These are phyloP conservation scores for Venturia aucupariae DNA, from an alignment of 2,329 filamentous ascomycete genomes.

Conservation along the genomic window DNA sequence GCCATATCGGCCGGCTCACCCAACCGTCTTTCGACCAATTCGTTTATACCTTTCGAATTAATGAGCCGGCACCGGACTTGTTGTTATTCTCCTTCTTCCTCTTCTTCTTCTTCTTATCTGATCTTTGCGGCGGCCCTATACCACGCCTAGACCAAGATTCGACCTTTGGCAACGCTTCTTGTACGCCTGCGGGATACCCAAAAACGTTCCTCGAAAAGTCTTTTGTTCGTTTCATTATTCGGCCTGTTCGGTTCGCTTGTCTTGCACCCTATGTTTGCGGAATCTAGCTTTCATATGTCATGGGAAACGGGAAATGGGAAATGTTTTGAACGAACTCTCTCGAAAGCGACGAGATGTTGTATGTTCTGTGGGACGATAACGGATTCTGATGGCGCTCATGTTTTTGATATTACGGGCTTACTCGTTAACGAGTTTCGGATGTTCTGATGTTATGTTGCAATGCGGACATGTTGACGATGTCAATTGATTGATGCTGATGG, in stretches of 20 bases:
- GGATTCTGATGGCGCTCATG: not conserved
- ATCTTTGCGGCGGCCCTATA: not conserved
- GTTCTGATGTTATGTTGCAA: not conserved
- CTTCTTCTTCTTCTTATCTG: not conserved
- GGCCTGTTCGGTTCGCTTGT: not conserved
- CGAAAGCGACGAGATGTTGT: not conserved
- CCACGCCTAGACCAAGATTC: not conserved
- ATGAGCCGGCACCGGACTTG: not conserved
- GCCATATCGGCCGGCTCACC: not conserved
- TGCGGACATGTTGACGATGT: not conserved
- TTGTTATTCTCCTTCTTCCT: not conserved
- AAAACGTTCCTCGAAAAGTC: not conserved
- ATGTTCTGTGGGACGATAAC: not conserved
- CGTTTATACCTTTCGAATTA: not conserved
- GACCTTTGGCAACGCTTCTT: not conserved
- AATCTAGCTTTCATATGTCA: not conserved
- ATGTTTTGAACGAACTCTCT: not conserved
- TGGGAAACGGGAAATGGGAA: not conserved
- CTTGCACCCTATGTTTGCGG: not conserved
- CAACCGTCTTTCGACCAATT: not conserved
- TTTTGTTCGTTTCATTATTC: not conserved
- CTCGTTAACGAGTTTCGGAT: not conserved
- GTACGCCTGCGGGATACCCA: conserved; percentile 11
- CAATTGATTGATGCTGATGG: not conserved
- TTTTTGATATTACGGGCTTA: not conserved